Evolutionary conservation across 768 basidiomycete genomes (phyloP), one percentile per base, ranked within the genome.

Genomic region (Serpula lacrymans): DNA sequence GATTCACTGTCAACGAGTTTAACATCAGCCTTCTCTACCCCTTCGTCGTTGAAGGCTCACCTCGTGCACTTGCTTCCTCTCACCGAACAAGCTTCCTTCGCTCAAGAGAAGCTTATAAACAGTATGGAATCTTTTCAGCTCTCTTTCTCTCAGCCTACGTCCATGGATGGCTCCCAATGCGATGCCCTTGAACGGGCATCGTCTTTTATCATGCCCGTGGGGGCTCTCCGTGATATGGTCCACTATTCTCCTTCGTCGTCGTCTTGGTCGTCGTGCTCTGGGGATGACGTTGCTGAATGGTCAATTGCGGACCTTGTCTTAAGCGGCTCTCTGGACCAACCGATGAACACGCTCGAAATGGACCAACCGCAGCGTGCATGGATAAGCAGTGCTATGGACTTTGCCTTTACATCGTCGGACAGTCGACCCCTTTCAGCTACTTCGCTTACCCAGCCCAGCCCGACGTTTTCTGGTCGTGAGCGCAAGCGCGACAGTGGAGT

Each of bases 91-190:
- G 26, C 37, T 22, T 29, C 49, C 30, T 27, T 39, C 39, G 39
- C 53, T 13, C 55, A 55, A 13, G 43, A 55, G 6, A 62, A 57
- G 41, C 54, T 65, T 23, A 51, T 69, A n/a, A 52, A 59, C 24
- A 60, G 52, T 50, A 53, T 68, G 24, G 68, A 70, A 42, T 41
- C 63, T 6, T 69, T 67, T 49, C 58, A 67, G 22, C 48, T 65
- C 13, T 62, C 64, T 1, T 69, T 65, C 46, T 53, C 58, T 8
- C 50, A 45, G 14, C 39, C 33, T 16, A 34, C 20, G 25, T 35
- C 43, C 36, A 33, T 6, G 27, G 11, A 26, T 39, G 28, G 36
- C n/a, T n/a, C 27, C 23, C 25, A 34, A 9, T 47, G 41, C 31
- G 51, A 47, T 30, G 41, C 43, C 2, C 20, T 53, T 14, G 54